Conservation (phyloP, 75 land plant genomes). For the Ceratopteris richardii region DNA sequence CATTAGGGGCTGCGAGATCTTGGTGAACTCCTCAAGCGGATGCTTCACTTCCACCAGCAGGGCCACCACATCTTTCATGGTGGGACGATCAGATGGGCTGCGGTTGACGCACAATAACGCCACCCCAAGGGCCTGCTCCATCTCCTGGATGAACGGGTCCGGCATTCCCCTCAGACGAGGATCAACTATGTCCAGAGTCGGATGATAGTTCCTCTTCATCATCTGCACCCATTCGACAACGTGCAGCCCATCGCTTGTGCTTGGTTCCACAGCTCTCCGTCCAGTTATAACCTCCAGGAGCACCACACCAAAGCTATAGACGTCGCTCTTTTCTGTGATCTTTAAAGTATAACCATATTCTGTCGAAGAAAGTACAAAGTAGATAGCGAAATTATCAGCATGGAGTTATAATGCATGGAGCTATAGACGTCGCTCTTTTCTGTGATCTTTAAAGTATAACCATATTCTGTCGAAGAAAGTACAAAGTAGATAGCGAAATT, state of each 20-base stretch:
- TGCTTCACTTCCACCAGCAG: constrained; percentile 77
- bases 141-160: constrained; percentile 81
- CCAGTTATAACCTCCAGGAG: constrained; percentile 74
- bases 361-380: constrained; percentile 16
- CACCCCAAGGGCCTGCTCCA: constrained; percentile 79
- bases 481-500: too few species aligned
- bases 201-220: constrained; percentile 59
- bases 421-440: constrained; percentile 77
- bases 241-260: constrained; percentile 58
- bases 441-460: constrained; percentile 45
- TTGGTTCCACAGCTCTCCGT: constrained; percentile 57
- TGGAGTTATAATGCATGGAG: constrained; percentile 75
- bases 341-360: constrained; percentile 51
- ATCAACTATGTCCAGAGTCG: constrained; percentile 47
- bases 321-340: constrained; percentile 68
- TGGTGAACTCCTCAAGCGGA: constrained; percentile 56
- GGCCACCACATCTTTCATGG: constrained; percentile 96
- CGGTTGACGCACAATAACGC: constrained; percentile 82
- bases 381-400: too few species aligned
- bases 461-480: constrained; percentile 38
- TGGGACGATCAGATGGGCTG: constrained; percentile 68
- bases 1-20: constrained; percentile 6
- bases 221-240: constrained; percentile 83
- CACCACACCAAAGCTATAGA: constrained; percentile 74
- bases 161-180: constrained; percentile 68